Evolutionary conservation across 768 basidiomycete species (phyloP).

Genomic region (Kwoniella newhampshirensis): DNA sequence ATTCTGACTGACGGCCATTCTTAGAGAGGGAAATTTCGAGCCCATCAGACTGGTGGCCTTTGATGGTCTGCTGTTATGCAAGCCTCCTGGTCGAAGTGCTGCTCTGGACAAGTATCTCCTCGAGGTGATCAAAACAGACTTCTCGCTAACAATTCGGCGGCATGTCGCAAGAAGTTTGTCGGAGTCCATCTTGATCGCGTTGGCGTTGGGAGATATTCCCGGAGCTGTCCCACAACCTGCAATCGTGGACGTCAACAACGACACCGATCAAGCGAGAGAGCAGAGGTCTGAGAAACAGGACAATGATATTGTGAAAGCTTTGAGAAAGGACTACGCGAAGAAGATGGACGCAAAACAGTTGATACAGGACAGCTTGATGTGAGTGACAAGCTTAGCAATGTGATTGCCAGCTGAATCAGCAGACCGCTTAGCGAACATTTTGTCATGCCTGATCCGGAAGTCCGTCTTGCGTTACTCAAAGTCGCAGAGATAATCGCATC

Average conservation of each 20-base stretch:
- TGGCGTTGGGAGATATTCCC: constrained; percentile 89
- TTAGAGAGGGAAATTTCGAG: constrained; percentile 87
- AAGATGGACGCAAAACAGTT: constrained; percentile 68
- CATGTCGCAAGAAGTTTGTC: constrained; percentile 83
- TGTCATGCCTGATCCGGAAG: constrained; percentile 67
- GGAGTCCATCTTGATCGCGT: constrained; percentile 79
- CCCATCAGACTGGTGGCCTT: constrained; percentile 91
- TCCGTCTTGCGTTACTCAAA: constrained; percentile 87
- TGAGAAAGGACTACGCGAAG: constrained; percentile 85
- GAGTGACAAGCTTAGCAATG: constrained; percentile 38
- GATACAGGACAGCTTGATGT: constrained; percentile 80
- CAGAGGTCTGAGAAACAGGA: constrained; percentile 68
- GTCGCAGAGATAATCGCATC: constrained; percentile 83
- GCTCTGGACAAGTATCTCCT: constrained; percentile 80
- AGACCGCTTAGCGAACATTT: constrained; percentile 19
- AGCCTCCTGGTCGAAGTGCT: constrained; percentile 80
- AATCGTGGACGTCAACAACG: constrained; percentile 61
- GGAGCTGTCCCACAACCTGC: constrained; percentile 48
- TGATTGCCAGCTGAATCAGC: background rate
- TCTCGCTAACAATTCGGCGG: constrained; percentile 75
- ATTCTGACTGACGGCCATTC: no score
- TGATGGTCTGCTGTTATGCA: constrained; percentile 77
- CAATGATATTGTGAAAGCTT: constrained; percentile 70
- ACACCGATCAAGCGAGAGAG: constrained; percentile 57
- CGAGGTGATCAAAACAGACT: constrained; percentile 79